phyloP scores from a whole-genome alignment of 495 filamentous ascomycete species.

The Symbiotaphrina buchneri region DNA sequence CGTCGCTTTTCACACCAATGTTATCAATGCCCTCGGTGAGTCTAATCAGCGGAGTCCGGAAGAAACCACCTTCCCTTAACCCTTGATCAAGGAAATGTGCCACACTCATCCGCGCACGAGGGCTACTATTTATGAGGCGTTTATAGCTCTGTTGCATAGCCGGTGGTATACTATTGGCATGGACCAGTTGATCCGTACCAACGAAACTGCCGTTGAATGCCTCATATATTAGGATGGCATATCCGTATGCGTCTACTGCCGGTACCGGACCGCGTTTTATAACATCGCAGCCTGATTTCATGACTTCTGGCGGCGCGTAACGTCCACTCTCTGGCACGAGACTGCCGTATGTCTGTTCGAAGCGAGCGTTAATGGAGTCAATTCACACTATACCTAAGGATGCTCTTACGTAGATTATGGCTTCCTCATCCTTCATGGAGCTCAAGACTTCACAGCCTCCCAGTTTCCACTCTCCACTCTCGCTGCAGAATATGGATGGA shows the following conservation, averaged over 20 bases:
- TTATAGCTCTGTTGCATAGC: conserved; percentile 80
- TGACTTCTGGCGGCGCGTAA: conserved; percentile 70
- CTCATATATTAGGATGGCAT: conserved; percentile 68
- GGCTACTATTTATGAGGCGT: conserved; percentile 65
- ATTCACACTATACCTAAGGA: conserved; percentile 1
- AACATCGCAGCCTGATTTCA: conserved; percentile 67
- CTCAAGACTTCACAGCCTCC: conserved; percentile 85
- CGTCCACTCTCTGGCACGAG: conserved; percentile 61
- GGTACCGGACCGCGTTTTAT: conserved; percentile 65
- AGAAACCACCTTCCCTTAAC: conserved; percentile 59
- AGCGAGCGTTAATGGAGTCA: too few relatives aligned
- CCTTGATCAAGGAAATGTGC: conserved; percentile 82
- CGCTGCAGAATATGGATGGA: conserved; percentile 72
- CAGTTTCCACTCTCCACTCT: conserved; percentile 95
- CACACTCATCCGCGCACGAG: conserved; percentile 66
- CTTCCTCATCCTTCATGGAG: conserved; percentile 86
- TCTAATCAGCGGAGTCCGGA: conserved; percentile 77
- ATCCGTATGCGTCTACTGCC: conserved; percentile 70
- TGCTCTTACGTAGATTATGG: conserved; percentile 62
- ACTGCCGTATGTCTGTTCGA: conserved; percentile 71
- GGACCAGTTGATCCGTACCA: conserved; percentile 50
- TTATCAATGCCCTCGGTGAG: conserved; percentile 82
- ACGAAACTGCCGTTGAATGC: conserved; percentile 68
- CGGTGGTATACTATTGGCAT: conserved; percentile 70
- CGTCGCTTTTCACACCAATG: conserved; percentile 65